A percentile compares a stretch with the other conserved stretches of the same genome.
Conservation (phyloP, 2,329 filamentous ascomycete species). For the Ophiocordyceps camponoti-saundersi region DNA sequence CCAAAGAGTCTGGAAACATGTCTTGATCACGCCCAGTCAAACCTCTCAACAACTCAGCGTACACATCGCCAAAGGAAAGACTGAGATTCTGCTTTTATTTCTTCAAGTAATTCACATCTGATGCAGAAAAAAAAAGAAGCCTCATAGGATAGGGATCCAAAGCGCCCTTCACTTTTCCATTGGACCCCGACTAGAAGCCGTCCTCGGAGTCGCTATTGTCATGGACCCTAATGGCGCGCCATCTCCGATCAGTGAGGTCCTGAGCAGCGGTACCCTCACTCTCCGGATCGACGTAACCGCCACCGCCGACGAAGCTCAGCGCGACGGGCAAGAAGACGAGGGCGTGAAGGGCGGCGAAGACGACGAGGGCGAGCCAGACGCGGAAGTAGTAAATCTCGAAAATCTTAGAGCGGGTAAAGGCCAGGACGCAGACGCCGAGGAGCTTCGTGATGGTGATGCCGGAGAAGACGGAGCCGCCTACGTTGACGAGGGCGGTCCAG, state of each 20-base stretch:
- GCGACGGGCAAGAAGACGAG: conserved; percentile 84
- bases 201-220: conserved; percentile 63
- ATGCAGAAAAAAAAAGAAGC: background rate
- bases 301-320: conserved; percentile 69
- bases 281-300: conserved; percentile 77
- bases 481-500: conserved; percentile 88
- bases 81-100: too few relatives aligned
- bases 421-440: conserved; percentile 76
- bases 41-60: too few relatives aligned
- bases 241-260: conserved; percentile 65
- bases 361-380: conserved; percentile 81
- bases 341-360: conserved; percentile 78
- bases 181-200: conserved; percentile 15
- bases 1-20: too few relatives aligned
- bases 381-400: conserved; percentile 99
- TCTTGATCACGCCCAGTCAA: too few relatives aligned
- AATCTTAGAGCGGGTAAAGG: conserved; percentile 93
- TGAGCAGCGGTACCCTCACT: conserved; percentile 79
- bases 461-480: conserved; percentile 85
- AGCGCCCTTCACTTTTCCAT: too few relatives aligned
- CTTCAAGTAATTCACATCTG: too few relatives aligned
- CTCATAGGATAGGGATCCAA: background rate
- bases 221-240: conserved; percentile 60
- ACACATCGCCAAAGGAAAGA: too few relatives aligned
- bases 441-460: conserved; percentile 95